Base-by-base conservation (phyloP, 371 early-diverging fungal species). In the Lichtheimia ramosa region DNA sequence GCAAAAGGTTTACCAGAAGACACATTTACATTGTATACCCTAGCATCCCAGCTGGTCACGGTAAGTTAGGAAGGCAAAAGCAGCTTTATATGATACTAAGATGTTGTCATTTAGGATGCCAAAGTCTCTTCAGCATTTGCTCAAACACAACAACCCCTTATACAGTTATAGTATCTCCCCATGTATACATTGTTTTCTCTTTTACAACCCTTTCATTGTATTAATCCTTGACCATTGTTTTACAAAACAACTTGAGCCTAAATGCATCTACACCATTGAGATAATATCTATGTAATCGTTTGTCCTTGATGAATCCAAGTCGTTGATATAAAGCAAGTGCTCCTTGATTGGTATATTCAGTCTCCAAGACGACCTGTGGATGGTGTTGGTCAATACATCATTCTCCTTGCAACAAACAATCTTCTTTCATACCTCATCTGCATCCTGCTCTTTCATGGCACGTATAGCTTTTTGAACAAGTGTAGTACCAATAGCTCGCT, bases 181-280 rank as follows among this genome's bases (percentile, higher is more conserved):
- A 46, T 46, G 46, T n/a, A 7, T 16, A 46, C 15, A 46, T 46
- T 46, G 8, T 53, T 28, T 39, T 53, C 27, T 27, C n/a, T n/a
- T 27, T 14, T 21, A 51, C 16, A 14, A 34, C 14, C 18, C 18
- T 51, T 25, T 5, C 34, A 34, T 34, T 34, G 34, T 34, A 34
- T 41, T 49, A 24, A 55, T 50, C 55, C 14, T 46, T 52, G 2
- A 73, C 68, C 78, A 81, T 81, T 15, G 76, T 75, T 54, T 79
- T 81, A 55, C 84, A 84, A 69, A 86, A 92, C 18, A 93, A 68
- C 66, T 94, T 94, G 10, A 94, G 70, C 51, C 97, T 74, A 70
- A 88, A 96, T 0, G 98, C 98, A 69, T 96, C 98, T 5, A 88
- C 86, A 0, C 98, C 98, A 56, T 93, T 93, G 48, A 97, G 73